These are phyloP conservation scores for Rhynchospora breviuscula DNA, from an alignment of 176 grass and related monocot genomes.

Conservation along the genomic window DNA sequence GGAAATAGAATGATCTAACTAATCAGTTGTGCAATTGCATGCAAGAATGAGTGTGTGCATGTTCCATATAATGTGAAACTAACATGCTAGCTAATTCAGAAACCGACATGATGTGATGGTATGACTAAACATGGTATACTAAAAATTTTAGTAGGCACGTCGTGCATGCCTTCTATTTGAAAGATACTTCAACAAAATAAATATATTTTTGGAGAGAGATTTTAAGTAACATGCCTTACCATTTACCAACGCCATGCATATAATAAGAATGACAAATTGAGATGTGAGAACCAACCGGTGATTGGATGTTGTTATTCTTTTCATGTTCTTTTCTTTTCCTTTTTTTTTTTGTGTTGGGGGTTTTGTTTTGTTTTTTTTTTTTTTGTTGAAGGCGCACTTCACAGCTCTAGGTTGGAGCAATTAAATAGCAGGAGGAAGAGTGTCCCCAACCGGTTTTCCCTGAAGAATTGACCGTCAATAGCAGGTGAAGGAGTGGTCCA, in stretches of 20 bases:
- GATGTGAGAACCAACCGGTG: not conserved
- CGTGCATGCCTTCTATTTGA: not conserved
- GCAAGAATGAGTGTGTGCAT: not conserved
- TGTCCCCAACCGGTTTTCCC: not conserved
- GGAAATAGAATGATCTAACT: constrained; percentile 2
- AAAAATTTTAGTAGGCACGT: not conserved
- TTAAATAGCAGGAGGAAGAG: constrained; percentile 1
- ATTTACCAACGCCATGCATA: not conserved
- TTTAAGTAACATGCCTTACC: not conserved
- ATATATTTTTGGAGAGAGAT: not conserved
- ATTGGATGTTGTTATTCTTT: not conserved
- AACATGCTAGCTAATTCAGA: constrained; percentile 14
- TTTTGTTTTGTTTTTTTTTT: not conserved
- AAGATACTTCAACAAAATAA: not conserved
- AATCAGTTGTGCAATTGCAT: constrained; percentile 7
- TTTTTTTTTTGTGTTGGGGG: not conserved
- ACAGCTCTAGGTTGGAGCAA: not conserved
- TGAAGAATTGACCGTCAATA: constrained; percentile 22
- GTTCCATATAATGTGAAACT: not conserved
- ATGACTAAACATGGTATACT: not conserved
- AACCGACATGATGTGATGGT: not conserved
- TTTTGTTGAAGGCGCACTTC: not conserved
- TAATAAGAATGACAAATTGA: not conserved
- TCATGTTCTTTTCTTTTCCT: not conserved
- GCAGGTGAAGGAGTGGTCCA: constrained; percentile 29